Evolutionary conservation across 1,284 basidiomycete genomes (phyloP).

Genomic region (Apiotrichum porosum): DNA sequence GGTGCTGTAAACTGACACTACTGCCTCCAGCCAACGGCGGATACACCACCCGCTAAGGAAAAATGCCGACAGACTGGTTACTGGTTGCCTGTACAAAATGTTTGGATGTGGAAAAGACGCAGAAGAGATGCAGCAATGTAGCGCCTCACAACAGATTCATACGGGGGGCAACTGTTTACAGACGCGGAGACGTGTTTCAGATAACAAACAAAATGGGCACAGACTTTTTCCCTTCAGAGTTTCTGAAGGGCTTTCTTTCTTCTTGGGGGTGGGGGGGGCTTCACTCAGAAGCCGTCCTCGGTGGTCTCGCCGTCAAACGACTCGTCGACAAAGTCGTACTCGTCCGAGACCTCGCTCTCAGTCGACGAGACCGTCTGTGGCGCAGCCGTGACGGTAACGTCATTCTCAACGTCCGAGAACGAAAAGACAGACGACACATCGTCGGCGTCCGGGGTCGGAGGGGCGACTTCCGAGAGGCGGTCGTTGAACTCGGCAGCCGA

Average conservation of each 20-base stretch:
- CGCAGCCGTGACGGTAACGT: background rate
- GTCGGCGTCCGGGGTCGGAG: conserved; percentile 11
- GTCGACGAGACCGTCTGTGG: conserved; percentile 3
- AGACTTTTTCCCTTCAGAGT: no score
- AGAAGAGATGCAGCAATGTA: no score
- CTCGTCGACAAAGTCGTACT: conserved; percentile 20
- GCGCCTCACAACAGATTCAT: no score
- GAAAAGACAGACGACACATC: conserved; percentile 17
- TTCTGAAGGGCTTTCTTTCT: no score
- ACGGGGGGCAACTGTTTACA: no score
- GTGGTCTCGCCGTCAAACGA: conserved; percentile 16
- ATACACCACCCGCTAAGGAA: conserved; percentile 20
- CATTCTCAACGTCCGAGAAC: conserved; percentile 12
- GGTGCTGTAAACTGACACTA: background rate
- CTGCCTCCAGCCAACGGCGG: conserved; percentile 20
- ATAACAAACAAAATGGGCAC: no score
- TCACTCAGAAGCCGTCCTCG: conserved; percentile 13
- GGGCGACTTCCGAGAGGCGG: conserved; percentile 6
- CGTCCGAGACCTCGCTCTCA: conserved; percentile 4
- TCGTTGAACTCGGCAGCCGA: conserved; percentile 6
- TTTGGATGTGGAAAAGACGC: no score
- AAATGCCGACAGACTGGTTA: background rate
- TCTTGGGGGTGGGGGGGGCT: no score
- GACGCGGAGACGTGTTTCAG: no score
- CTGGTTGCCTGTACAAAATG: no score